Base-by-base conservation (phyloP, 495 filamentous ascomycete genomes). In the Hypoxylon perforatum region DNA sequence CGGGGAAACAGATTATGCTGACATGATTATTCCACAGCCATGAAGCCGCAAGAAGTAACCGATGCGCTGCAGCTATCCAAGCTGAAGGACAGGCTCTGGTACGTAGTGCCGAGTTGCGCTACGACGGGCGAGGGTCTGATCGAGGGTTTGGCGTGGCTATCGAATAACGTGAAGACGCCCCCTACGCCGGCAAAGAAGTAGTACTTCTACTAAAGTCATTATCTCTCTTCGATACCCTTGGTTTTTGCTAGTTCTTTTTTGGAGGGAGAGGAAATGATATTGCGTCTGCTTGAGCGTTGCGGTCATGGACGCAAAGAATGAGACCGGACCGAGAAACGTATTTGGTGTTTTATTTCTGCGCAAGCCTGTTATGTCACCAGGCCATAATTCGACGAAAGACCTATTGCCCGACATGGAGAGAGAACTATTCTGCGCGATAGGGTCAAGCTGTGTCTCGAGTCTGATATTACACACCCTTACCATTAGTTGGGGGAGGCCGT, bases 71-170 rank as follows among this genome's bases (percentile, higher is more conserved):
- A 96, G 75, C 86, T 99, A 51, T 88, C 86, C 64, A 88, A 91
- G 75, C 84, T 97, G 50, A 96, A 92, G 75, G 91, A 97, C 71
- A 94, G 93, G 82, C 86, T 92, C 71, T 99, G 94, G 94, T 95
- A 92, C 78, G 96, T 98, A 48, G 91, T 94, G 73, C 96, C 96
- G 35, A 96, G 93, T 80, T 93, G 94, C 70, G 95, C 95, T 45
- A 97, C 92, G 35, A 92, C 91, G 21, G 94, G 94, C 28, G 95
- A 95, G 67, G 96, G 95, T 70, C 87, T 99, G 62, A 91, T 96
- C 66, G 94, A 98, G 80, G 95, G 96, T 42, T 81, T 99, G 75
- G 89, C 87, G 30, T 97, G 93, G 93, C 87, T 97, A 66, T 96
- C 93, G 33, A 93, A 94, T 80, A 96, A 96, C 77, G 91, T 96